Base-by-base conservation (phyloP, 2,329 filamentous ascomycete genomes). In the Elsinoe fawcettii region DNA sequence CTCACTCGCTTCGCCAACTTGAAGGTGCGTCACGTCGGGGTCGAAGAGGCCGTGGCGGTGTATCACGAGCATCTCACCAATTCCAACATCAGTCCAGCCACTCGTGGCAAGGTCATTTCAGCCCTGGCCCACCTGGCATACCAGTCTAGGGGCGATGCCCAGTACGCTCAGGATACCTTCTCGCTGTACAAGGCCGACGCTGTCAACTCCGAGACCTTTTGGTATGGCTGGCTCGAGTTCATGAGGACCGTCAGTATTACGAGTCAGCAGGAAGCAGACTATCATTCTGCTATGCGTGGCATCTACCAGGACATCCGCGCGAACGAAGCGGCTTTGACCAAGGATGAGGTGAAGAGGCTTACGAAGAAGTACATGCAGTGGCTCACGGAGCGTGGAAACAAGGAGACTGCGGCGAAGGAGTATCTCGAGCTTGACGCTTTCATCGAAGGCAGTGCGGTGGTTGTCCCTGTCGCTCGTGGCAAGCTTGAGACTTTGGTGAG, bases 1-100 rank as follows among this genome's bases (percentile, higher is more conserved):
- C 89, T 97, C 62, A 77, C 92, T 8, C 93, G 91, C 1, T 84
- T 90, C 77, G 91, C 90, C 32, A 93, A 96, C 62, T 75, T 95
- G 37, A 84, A 89, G 69, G 86, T 91, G 62, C 87, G 93, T 30
- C 88, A 96, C 65, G 82, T 81, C 55, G 90, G 89, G 5, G 78
- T 95, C 3, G 88, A 95, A 30, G 87, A 88, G 0, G 92, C 92
- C 1, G 87, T 96, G 57, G 82, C 87, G 57, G 80, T 95, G 5
- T 88, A 91, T 71, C 90, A 91, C 70, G 78, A 80, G 51, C 88
- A 95, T 61, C 86, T 96, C 61, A 86, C 91, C 63, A 82, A 83
- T 1, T 78, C 83, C 1, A 77, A 83, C 9, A 84, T 87, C 55
- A 86, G 90, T 62, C 78, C 87, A 55, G 87, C 87, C 64, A 86